Percentiles rank a stretch among this genome's conserved stretches.
These are phyloP conservation scores for Metrosideros polymorpha DNA, from an alignment of 441 rosid genomes.

Conservation along the genomic window DNA sequence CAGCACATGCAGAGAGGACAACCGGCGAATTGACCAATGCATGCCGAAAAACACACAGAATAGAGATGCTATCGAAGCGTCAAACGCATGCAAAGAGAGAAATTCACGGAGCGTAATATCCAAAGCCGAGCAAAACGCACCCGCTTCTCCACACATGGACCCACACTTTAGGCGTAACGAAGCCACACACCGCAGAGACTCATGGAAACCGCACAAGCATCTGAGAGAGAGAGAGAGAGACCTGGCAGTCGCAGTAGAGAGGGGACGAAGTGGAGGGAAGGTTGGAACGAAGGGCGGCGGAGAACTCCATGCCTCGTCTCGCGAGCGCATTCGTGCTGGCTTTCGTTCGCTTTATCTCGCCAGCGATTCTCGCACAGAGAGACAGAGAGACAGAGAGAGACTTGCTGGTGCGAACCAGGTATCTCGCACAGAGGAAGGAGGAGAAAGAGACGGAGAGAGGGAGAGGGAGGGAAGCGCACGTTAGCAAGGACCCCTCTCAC, in stretches of 20 bases:
- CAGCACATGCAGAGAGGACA: too few relatives aligned
- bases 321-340: slow-evolving; percentile 4
- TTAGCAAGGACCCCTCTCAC: background rate
- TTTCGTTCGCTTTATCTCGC: too few relatives aligned
- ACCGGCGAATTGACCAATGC: too few relatives aligned
- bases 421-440: background rate
- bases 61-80: background rate
- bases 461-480: background rate
- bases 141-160: background rate
- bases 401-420: background rate
- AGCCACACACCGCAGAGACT: background rate
- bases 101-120: background rate
- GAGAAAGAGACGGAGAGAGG: background rate
- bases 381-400: background rate
- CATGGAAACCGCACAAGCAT: background rate
- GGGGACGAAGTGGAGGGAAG: slow-evolving; percentile 19
- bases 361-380: background rate
- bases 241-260: slow-evolving; percentile 16
- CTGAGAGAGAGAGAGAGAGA: slow-evolving; percentile 1
- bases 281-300: slow-evolving; percentile 31
- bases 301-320: slow-evolving; percentile 36
- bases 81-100: background rate
- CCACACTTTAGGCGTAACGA: background rate
- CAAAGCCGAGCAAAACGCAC: background rate
- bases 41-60: too few relatives aligned